phyloP scores from a whole-genome alignment of 108 stramenopile species.

The Pseudonitzschia pungens region DNA sequence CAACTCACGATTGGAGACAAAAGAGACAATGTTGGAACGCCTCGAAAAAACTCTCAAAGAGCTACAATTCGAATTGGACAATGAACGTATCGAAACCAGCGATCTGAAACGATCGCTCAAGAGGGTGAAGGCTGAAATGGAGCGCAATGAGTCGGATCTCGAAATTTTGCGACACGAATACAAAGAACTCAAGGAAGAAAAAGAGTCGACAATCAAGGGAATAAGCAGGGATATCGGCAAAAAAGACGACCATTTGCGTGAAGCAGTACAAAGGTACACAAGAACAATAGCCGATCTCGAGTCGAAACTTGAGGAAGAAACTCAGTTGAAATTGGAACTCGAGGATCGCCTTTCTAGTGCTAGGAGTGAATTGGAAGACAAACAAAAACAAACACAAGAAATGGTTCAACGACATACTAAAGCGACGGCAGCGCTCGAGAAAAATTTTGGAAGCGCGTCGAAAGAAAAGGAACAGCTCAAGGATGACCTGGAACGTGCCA shows the following conservation, averaged over 20 bases:
- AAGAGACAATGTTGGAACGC: conserved; percentile 14
- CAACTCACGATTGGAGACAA: conserved; percentile 8
- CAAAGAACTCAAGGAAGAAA: conserved; percentile 1
- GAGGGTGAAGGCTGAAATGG: conserved; percentile 18
- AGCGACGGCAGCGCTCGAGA: conserved; percentile 16
- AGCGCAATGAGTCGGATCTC: conserved; percentile 32
- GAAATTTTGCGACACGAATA: conserved; percentile 29
- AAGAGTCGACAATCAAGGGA: conserved; percentile 14
- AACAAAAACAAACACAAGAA: conserved; percentile 40
- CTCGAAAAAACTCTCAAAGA: conserved; percentile 26
- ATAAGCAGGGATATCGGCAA: conserved; percentile 16
- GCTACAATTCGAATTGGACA: conserved; percentile 13
- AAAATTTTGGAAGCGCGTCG: conserved; percentile 13
- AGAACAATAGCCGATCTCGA: conserved; percentile 40
- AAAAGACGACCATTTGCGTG: conserved; percentile 35
- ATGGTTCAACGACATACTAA: conserved; percentile 34
- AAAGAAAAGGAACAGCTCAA: conserved; percentile 33
- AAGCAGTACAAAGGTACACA: conserved; percentile 37
- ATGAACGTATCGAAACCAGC: conserved; percentile 10
- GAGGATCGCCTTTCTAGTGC: conserved; percentile 35
- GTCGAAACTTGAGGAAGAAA: conserved; percentile 41
- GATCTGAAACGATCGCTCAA: conserved; percentile 15
- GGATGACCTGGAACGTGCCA: conserved; percentile 22
- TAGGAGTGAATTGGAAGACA: conserved; percentile 36
- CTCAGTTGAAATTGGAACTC: conserved; percentile 29